Evolutionary conservation across 2,329 filamentous ascomycete genomes (phyloP).

Genomic region (Apiospora rasikravindrae): DNA sequence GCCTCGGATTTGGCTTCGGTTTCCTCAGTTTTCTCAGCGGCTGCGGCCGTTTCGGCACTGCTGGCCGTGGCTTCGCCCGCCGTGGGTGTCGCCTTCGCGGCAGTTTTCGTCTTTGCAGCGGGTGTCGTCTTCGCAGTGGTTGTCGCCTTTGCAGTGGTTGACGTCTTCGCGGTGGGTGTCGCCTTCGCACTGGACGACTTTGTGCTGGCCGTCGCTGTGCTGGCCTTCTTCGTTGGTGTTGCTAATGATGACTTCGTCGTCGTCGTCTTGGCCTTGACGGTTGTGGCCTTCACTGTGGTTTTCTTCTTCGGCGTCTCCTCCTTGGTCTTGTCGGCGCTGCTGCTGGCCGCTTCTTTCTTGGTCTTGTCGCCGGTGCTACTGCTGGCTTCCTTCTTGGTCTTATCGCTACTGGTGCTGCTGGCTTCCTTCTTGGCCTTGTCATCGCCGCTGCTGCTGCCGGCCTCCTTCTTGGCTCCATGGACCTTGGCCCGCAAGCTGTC

Average conservation of each 20-base stretch:
- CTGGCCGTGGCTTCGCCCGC: constrained; percentile 33
- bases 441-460: constrained; percentile 21
- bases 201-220: constrained; percentile 1
- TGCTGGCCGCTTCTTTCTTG: constrained; percentile 7
- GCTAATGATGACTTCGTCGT: neutral
- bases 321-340: neutral
- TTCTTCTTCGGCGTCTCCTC: constrained; percentile 11
- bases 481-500: constrained; percentile 61
- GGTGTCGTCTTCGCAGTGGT: constrained; percentile 23
- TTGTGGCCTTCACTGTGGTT: constrained; percentile 13
- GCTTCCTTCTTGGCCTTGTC: neutral
- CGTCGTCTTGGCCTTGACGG: neutral
- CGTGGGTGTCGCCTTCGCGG: constrained; percentile 15
- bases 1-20: constrained; percentile 47
- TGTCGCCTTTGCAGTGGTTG: constrained; percentile 19
- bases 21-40: constrained; percentile 20
- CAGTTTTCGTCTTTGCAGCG: neutral
- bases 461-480: constrained; percentile 49
- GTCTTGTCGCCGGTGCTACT: neutral
- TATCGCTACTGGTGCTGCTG: too few species aligned
- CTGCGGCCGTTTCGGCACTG: constrained; percentile 44
- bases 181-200: constrained; percentile 19
- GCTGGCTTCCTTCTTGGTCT: neutral
- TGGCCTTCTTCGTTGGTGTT: neutral
- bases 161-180: neutral